Percentiles rank a stretch among this genome's conserved stretches.
These are phyloP conservation scores for Chlorella sp. DNA, from an alignment of 139 green algal species.

Conservation along the genomic window DNA sequence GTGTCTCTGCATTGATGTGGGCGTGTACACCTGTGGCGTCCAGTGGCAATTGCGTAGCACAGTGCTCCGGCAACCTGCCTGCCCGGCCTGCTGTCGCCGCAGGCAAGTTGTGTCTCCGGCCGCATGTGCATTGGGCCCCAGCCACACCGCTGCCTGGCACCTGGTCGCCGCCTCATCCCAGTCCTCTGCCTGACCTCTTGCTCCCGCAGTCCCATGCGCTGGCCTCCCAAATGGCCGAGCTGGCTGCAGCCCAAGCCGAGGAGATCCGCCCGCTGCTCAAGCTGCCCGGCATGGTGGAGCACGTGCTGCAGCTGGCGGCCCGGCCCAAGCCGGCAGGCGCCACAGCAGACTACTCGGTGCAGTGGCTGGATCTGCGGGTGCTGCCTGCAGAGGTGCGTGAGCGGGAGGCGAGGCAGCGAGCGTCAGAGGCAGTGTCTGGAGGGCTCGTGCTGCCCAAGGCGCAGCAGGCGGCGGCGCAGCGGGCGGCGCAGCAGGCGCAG, in stretches of 20 bases:
- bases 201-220: not conserved
- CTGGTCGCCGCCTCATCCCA: not conserved
- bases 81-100: not conserved
- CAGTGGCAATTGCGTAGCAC: too few relatives aligned
- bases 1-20: too few relatives aligned
- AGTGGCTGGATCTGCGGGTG: constrained; percentile 41
- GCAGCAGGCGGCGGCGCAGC: not conserved
- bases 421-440: not conserved
- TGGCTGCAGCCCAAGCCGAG: constrained; percentile 4
- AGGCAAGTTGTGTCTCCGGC: not conserved
- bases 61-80: not conserved
- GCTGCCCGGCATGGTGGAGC: constrained; percentile 27
- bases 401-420: not conserved
- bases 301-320: constrained; percentile 24
- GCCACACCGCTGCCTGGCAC: too few relatives aligned
- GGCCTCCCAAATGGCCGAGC: not conserved
- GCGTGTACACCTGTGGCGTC: too few relatives aligned
- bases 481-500: not conserved
- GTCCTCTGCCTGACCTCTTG: not conserved
- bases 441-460: not conserved
- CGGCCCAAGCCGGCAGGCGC: not conserved
- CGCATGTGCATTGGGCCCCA: not conserved
- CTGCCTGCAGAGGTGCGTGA: not conserved
- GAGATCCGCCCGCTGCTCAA: not conserved
- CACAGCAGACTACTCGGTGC: constrained; percentile 16